Evolutionary conservation across 139 green algal genomes (phyloP).

Genomic region (Chlorella sp.): DNA sequence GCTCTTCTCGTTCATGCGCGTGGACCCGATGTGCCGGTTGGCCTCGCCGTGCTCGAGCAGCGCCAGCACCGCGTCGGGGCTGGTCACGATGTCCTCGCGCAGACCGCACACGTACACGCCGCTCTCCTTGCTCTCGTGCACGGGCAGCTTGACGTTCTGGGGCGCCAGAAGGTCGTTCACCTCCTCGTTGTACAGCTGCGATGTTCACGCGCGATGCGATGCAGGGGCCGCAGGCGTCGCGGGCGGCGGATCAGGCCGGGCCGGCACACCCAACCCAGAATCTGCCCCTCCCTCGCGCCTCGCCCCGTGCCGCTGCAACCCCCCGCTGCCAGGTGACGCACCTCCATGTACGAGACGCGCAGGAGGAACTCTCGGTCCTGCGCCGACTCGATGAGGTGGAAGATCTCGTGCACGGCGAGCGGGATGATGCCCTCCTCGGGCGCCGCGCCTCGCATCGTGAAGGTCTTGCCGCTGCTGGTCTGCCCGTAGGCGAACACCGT

Average conservation of each 20-base stretch:
- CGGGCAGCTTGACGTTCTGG: conserved; percentile 70
- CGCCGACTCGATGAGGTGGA: conserved; percentile 55
- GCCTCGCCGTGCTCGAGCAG: conserved; percentile 74
- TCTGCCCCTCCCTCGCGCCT: too few relatives aligned
- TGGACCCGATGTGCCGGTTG: conserved; percentile 84
- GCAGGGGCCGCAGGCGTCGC: not conserved
- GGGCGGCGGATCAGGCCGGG: too few relatives aligned
- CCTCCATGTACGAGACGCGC: conserved; percentile 96
- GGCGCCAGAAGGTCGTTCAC: conserved; percentile 88
- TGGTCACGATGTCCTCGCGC: conserved; percentile 88
- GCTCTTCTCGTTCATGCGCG: conserved; percentile 92
- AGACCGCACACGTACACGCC: conserved; percentile 89
- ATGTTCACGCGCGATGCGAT: not conserved
- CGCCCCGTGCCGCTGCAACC: not conserved
- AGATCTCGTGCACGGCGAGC: conserved; percentile 74
- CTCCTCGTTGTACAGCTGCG: conserved; percentile 96
- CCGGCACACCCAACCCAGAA: too few relatives aligned
- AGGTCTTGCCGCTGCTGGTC: conserved; percentile 91
- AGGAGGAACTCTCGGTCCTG: conserved; percentile 85
- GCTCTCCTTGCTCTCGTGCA: conserved; percentile 78
- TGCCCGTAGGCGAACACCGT: conserved; percentile 98
- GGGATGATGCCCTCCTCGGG: conserved; percentile 76
- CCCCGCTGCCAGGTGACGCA: conserved; percentile 23
- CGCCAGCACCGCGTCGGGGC: conserved; percentile 67
- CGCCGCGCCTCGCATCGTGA: conserved; percentile 85